Conservation (phyloP, 139 green algal genomes). For the Dunaliella sp. region DNA sequence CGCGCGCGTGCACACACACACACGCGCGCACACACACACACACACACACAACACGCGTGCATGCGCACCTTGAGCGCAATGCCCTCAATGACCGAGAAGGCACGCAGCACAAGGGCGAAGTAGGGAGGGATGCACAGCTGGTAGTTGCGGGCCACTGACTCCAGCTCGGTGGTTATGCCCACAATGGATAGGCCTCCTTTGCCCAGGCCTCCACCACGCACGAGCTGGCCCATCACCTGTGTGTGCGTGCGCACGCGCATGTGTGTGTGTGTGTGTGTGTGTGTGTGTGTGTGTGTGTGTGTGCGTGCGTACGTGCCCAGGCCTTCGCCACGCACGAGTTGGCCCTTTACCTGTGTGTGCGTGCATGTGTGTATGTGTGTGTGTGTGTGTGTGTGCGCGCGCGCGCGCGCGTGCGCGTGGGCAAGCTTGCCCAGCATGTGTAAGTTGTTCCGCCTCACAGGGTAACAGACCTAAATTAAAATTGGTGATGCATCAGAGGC, state of each 20-base stretch:
- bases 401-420: neutral
- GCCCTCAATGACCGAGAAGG: conserved; percentile 75
- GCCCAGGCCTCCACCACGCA: conserved; percentile 64
- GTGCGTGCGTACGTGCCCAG: too few species aligned
- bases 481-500: too few species aligned
- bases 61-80: conserved; percentile 51
- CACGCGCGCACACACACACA: neutral
- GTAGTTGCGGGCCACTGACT: conserved; percentile 37
- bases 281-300: neutral
- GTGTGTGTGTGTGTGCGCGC: too few species aligned
- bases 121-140: conserved; percentile 71
- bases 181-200: conserved; percentile 27
- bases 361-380: too few species aligned
- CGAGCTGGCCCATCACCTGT: conserved; percentile 44
- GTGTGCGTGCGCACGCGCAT: too few species aligned
- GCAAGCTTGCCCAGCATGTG: neutral
- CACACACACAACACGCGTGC: neutral
- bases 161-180: conserved; percentile 28
- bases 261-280: neutral
- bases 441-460: too few species aligned
- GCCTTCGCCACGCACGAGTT: too few species aligned
- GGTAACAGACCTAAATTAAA: too few species aligned
- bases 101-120: conserved; percentile 90
- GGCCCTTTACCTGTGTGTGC: too few species aligned
- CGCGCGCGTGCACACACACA: neutral